A percentile compares a stretch with the other conserved stretches of the same genome.
These are phyloP conservation scores for Rhodotorula graminis DNA, from an alignment of 768 basidiomycete genomes.

Conservation along the genomic window DNA sequence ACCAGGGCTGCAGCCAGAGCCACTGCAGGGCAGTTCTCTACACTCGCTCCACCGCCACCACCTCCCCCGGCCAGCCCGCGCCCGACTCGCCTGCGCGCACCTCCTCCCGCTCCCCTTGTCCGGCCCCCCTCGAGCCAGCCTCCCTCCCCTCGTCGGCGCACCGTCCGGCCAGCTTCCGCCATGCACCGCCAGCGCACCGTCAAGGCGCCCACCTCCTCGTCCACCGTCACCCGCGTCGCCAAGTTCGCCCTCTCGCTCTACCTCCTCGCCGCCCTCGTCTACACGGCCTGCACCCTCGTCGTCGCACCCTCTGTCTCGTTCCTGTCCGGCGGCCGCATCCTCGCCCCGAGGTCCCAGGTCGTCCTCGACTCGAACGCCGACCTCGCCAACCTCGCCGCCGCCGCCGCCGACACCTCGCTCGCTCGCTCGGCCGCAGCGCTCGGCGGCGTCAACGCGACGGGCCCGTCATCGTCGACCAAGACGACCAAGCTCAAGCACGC, in stretches of 20 bases:
- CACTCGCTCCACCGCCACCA: no score
- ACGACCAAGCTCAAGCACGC: constrained; percentile 25
- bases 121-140: background rate
- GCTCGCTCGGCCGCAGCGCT: background rate
- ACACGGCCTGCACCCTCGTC: constrained; percentile 36
- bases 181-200: background rate
- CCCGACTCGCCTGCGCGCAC: no score
- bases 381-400: background rate
- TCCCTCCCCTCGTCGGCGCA: background rate
- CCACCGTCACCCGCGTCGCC: constrained; percentile 17
- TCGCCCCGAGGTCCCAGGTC: background rate
- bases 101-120: no score
- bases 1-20: no score
- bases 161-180: background rate
- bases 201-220: background rate
- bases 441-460: background rate
- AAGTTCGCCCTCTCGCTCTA: constrained; percentile 33
- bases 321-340: background rate
- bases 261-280: constrained; percentile 38
- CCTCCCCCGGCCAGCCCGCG: no score
- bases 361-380: background rate
- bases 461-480: background rate
- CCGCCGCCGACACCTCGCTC: background rate
- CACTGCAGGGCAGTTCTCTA: no score
- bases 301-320: constrained; percentile 26